These are phyloP conservation scores for Melastoma candidum DNA, from an alignment of 441 rosid species.

Conservation along the genomic window DNA sequence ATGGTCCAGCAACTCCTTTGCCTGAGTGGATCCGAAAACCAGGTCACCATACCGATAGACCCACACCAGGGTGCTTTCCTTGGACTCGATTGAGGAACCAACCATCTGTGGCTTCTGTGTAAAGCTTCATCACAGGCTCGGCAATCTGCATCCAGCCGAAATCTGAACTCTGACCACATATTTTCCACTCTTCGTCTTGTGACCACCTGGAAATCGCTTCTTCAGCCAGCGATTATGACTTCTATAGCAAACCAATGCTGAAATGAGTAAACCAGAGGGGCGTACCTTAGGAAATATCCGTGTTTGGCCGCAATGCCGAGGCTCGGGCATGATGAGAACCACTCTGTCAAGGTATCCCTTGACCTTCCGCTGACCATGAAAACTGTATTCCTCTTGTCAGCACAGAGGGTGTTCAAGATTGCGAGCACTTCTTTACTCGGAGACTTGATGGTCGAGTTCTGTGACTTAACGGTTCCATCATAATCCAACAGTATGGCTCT, in stretches of 20 bases:
- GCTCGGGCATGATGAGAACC: conserved; percentile 17
- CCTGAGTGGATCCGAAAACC: conserved; percentile 41
- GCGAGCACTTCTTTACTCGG: conserved; percentile 14
- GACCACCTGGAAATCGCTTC: conserved; percentile 26
- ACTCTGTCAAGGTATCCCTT: conserved; percentile 13
- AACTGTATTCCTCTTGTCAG: conserved; percentile 16
- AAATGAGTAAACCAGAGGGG: neutral
- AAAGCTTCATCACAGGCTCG: conserved; percentile 25
- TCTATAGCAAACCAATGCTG: no score
- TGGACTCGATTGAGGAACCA: conserved; percentile 31
- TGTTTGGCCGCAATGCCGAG: conserved; percentile 20
- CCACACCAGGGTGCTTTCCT: conserved; percentile 50
- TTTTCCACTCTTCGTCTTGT: conserved; percentile 35
- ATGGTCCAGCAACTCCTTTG: conserved; percentile 48
- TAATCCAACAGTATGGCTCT: conserved; percentile 18
- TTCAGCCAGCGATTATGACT: no score
- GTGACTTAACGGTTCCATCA: conserved; percentile 21
- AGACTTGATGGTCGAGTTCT: conserved; percentile 12
- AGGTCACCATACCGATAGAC: conserved; percentile 39
- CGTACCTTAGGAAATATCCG: conserved; percentile 17
- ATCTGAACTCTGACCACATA: conserved; percentile 33
- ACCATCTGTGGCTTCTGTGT: conserved; percentile 46
- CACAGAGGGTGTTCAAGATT: conserved; percentile 15
- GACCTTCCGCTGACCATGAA: conserved; percentile 21
- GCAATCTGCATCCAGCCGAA: conserved; percentile 39